A percentile compares a stretch with the other conserved stretches of the same genome.
Evolutionary conservation across 192 early-diverging fungal species (phyloP).

Genomic region (Gryganskiella cystojenkinii): DNA sequence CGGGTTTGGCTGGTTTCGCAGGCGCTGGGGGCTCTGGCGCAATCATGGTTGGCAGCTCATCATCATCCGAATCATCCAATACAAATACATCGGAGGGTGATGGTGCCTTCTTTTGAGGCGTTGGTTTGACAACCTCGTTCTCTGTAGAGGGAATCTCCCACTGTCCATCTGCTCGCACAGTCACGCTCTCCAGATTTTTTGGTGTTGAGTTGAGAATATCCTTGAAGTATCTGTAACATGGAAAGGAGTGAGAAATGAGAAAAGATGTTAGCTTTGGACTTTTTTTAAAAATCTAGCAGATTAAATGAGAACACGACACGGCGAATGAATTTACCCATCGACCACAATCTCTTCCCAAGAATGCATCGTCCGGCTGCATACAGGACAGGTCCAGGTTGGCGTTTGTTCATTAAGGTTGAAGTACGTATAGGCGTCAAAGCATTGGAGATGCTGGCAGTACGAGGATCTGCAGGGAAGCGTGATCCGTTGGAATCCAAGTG

Average conservation of each 20-base stretch:
- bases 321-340: slow-evolving; percentile 76
- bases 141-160: slow-evolving; percentile 45
- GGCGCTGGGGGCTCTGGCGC: neutral
- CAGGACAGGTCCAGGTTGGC: slow-evolving; percentile 78
- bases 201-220: slow-evolving; percentile 51
- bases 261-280: too few species aligned
- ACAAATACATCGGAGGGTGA: slow-evolving; percentile 22
- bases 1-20: slow-evolving; percentile 41
- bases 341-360: slow-evolving; percentile 72
- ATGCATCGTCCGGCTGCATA: slow-evolving; percentile 65
- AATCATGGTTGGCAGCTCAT: slow-evolving; percentile 10
- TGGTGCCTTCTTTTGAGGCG: slow-evolving; percentile 25
- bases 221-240: slow-evolving; percentile 50
- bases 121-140: slow-evolving; percentile 5
- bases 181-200: slow-evolving; percentile 53
- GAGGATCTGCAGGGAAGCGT: slow-evolving; percentile 66
- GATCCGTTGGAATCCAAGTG: slow-evolving; percentile 76
- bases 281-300: too few species aligned
- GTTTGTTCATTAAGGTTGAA: slow-evolving; percentile 76
- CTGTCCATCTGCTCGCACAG: slow-evolving; percentile 56
- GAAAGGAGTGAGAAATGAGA: neutral
- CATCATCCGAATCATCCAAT: slow-evolving; percentile 48
- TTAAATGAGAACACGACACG: too few species aligned
- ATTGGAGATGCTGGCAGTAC: slow-evolving; percentile 82
- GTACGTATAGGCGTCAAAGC: slow-evolving; percentile 82